Base-by-base conservation (phyloP, 169 alveolate genomes). In the Theileria annulata region DNA sequence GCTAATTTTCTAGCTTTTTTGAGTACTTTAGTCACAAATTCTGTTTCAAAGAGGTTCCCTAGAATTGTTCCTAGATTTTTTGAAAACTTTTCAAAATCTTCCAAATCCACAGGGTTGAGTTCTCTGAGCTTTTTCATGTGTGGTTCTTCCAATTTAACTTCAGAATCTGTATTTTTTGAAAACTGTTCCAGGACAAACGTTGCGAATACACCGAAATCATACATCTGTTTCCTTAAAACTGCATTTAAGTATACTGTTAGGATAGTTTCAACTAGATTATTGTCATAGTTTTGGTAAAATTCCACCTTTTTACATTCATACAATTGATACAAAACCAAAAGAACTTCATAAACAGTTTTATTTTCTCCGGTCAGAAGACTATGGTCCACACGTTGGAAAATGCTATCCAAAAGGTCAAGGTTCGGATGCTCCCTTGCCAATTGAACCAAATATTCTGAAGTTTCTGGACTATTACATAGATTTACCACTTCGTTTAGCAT, bases 301-400 rank as follows among this genome's bases (percentile, higher is more conserved):
- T 63, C 71, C 71, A 63, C 71, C 33, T 63, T n/a, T 19, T 30
- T 30, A 19, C 28, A 19, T 21, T 63, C 71, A 21, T 54, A 54
- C 71, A 63, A 12, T 12, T 33, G 71, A 31, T 37, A 37, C 13
- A 31, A 17, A 3, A 37, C 28, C 71, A 33, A 21, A 6, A 33
- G 21, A 3, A 21, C 10, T 12, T 63, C 48, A 31, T 63, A 33
- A 31, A 19, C 71, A n/a, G 48, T 15, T 31, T 31, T 30, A 21
- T 63, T 63, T 37, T 37, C 71, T 3, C 59, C 23, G 8, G 54
- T 63, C 71, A 63, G 60, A n/a, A 19, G 71, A 3, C 23, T 30
- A 59, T 37, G 54, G 60, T 63, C 71, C 71, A 63, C 71, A 17
- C 27, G 63, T 17, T 21, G 30, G 8, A 54, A 21, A 17, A 54